Percentiles rank a stretch among this genome's conserved stretches.
Evolutionary conservation across 31 red algal genomes (phyloP).

Genomic region (Endocladia muricata): DNA sequence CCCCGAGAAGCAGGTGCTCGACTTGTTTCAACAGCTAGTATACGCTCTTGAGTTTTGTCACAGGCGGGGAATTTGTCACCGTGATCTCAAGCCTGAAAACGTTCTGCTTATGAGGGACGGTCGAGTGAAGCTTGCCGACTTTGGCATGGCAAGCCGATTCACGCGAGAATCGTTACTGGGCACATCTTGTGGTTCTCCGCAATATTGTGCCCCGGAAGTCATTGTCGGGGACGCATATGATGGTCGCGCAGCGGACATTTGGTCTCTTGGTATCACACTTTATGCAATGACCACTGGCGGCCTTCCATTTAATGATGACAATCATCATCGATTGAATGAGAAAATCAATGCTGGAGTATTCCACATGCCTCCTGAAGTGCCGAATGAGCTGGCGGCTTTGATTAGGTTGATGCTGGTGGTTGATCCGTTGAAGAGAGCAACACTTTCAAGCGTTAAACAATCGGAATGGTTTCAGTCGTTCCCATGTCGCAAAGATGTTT

Average conservation of each 20-base stretch:
- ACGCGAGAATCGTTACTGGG: constrained; percentile 74
- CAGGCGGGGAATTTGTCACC: constrained; percentile 51
- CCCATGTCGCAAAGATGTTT: constrained; percentile 22
- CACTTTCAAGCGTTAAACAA: constrained; percentile 12
- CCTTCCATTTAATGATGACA: constrained; percentile 85
- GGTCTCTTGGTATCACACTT: constrained; percentile 76
- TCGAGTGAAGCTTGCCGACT: constrained; percentile 83
- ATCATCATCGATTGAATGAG: constrained; percentile 58
- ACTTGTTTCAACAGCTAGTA: constrained; percentile 59
- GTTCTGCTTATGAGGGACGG: constrained; percentile 70
- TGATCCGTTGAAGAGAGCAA: constrained; percentile 21
- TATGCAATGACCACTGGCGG: constrained; percentile 82
- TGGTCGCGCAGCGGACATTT: constrained; percentile 55
- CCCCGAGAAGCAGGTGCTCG: constrained; percentile 12
- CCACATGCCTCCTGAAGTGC: constrained; percentile 29
- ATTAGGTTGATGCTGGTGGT: constrained; percentile 31
- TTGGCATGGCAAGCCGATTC: constrained; percentile 79
- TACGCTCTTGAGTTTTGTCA: constrained; percentile 55
- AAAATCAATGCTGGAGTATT: constrained; percentile 68
- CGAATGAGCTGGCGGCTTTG: neutral
- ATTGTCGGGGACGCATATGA: constrained; percentile 69
- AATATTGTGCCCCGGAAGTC: constrained; percentile 79
- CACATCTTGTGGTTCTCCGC: constrained; percentile 79
- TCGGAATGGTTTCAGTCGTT: constrained; percentile 34
- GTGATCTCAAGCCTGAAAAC: constrained; percentile 88